phyloP scores from a whole-genome alignment of 352 stramenopile genomes.

The Nothophytophthora sp. region DNA sequence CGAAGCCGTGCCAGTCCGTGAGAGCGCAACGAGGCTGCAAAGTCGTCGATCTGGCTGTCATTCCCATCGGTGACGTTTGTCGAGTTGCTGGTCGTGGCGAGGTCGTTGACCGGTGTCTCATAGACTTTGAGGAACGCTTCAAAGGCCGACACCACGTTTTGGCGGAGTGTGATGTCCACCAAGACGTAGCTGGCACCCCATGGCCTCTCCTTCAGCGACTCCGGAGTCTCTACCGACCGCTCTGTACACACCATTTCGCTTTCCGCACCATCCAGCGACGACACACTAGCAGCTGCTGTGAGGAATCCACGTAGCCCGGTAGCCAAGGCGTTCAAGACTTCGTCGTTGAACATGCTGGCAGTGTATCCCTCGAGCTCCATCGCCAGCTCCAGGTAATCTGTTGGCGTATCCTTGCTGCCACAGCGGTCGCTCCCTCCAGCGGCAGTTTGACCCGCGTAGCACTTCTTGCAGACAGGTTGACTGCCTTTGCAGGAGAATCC shows the following conservation, averaged over 20 bases:
- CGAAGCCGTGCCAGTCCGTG: conserved; percentile 36
- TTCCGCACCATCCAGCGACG: neutral
- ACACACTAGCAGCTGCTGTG: conserved; percentile 4
- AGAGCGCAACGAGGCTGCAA: conserved; percentile 24
- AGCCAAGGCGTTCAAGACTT: conserved; percentile 32
- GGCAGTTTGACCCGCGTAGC: conserved; percentile 18
- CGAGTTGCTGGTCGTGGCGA: neutral
- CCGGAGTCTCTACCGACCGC: conserved; percentile 25
- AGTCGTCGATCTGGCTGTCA: conserved; percentile 10
- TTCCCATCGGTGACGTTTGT: neutral
- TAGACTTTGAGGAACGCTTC: conserved; percentile 43
- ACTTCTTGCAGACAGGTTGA: conserved; percentile 34
- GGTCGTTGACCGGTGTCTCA: conserved; percentile 3
- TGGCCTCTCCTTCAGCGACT: conserved; percentile 32
- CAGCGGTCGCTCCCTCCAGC: conserved; percentile 35
- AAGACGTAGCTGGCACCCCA: conserved; percentile 38
- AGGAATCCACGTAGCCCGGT: conserved; percentile 38
- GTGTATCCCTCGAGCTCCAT: conserved; percentile 52
- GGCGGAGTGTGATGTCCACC: conserved; percentile 37
- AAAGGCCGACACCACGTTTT: conserved; percentile 32
- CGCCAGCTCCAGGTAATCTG: conserved; percentile 38
- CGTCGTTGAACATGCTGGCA: conserved; percentile 40
- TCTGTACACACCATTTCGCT: conserved; percentile 32
- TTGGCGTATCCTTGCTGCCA: conserved; percentile 12
- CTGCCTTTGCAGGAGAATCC: conserved; percentile 30